These are phyloP conservation scores for Mortierella sp. DNA, from an alignment of 371 early-diverging fungal species.

Conservation along the genomic window DNA sequence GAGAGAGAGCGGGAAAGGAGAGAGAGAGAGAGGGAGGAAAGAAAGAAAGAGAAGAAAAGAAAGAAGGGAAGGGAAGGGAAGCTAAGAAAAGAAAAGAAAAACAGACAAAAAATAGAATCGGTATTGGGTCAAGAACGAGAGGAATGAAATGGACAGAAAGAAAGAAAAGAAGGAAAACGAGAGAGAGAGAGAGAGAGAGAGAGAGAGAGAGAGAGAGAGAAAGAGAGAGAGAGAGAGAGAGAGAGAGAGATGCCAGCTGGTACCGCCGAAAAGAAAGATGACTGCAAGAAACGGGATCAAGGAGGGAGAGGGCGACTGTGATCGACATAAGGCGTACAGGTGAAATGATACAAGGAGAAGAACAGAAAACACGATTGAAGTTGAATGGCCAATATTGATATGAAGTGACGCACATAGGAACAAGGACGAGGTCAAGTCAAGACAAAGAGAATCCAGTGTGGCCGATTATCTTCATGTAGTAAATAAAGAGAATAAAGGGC, in stretches of 20 bases:
- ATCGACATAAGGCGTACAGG: neutral
- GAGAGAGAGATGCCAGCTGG: slow-evolving; percentile 16
- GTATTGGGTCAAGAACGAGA: neutral
- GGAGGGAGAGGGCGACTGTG: neutral
- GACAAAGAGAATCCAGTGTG: neutral
- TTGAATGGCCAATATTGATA: neutral
- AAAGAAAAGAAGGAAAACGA: neutral
- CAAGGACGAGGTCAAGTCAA: neutral
- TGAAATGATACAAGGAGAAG: neutral
- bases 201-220: no score
- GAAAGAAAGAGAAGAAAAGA: neutral
- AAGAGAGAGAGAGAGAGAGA: no score
- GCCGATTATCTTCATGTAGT: neutral
- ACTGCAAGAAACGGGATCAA: neutral
- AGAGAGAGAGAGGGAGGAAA: neutral
- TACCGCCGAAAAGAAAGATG: slow-evolving; percentile 13
- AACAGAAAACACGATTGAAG: neutral
- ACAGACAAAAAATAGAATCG: neutral
- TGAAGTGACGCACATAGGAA: neutral
- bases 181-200: no score
- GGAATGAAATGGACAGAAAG: neutral
- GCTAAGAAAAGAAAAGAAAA: neutral
- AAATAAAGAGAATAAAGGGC: neutral
- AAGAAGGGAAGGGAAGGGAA: neutral
- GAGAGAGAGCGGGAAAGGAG: neutral